Percentiles rank a stretch among this genome's conserved stretches.
These are phyloP conservation scores for Prunus yedoensis DNA, from an alignment of 331 rosid genomes.

Conservation along the genomic window DNA sequence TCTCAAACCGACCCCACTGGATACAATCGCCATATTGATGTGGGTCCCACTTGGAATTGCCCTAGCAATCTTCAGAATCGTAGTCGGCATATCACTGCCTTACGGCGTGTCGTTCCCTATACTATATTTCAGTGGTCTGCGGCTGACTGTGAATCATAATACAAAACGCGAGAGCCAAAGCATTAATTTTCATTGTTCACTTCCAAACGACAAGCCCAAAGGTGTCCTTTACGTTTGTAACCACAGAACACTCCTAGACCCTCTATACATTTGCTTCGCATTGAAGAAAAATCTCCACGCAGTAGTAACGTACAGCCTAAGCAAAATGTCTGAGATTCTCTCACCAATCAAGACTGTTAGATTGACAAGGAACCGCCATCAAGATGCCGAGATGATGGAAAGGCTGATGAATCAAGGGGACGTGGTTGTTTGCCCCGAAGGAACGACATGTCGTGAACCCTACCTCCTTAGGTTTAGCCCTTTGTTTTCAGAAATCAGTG, in stretches of 20 bases:
- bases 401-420: constrained; percentile 49
- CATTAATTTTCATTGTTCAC: not conserved
- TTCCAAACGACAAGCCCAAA: not conserved
- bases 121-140: constrained; percentile 32
- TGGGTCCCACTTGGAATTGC: constrained; percentile 51
- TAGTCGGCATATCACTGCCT: constrained; percentile 38
- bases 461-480: constrained; percentile 86
- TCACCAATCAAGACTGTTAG: constrained; percentile 84
- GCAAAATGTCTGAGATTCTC: constrained; percentile 65
- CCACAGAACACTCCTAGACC: constrained; percentile 74
- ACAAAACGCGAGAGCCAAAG: constrained; percentile 1
- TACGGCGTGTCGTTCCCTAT: constrained; percentile 47
- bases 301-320: constrained; percentile 75
- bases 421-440: constrained; percentile 77
- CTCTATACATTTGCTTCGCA: constrained; percentile 48
- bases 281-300: constrained; percentile 44
- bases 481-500: constrained; percentile 58
- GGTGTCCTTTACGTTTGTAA: constrained; percentile 70
- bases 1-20: constrained; percentile 38
- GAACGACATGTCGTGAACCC: constrained; percentile 85
- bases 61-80: constrained; percentile 42
- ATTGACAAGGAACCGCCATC: constrained; percentile 50
- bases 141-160: constrained; percentile 20
- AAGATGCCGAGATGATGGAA: constrained; percentile 50
- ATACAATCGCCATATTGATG: constrained; percentile 39